A percentile compares a stretch with the other conserved stretches of the same genome.
Evolutionary conservation across 139 green algal genomes (phyloP).

Genomic region (Micractinium conductrix): DNA sequence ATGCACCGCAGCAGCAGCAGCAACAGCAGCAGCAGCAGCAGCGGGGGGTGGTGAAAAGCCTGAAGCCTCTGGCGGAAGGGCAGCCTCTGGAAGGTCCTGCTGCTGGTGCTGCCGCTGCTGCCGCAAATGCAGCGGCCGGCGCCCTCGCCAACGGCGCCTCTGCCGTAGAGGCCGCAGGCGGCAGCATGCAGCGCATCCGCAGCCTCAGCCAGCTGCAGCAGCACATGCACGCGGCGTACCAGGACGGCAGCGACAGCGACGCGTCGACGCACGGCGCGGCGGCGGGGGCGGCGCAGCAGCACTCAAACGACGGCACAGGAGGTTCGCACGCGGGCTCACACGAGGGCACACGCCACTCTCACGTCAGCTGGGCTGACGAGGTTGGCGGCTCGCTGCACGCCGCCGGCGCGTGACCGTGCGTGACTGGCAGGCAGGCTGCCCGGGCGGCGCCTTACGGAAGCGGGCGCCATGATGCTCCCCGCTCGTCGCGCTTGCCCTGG

Average conservation of each 20-base stretch:
- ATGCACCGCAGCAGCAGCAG: not conserved
- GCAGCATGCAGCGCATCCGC: constrained; percentile 2
- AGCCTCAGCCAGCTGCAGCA: constrained; percentile 6
- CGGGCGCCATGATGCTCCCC: not conserved
- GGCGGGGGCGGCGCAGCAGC: too few species aligned
- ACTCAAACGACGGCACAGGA: too few species aligned
- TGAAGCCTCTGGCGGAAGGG: not conserved
- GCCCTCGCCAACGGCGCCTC: not conserved
- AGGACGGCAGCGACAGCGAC: not conserved
- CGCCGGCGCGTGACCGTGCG: not conserved
- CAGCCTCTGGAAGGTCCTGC: not conserved
- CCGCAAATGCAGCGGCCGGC: not conserved
- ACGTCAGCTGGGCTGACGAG: constrained; percentile 9
- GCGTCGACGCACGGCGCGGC: too few species aligned
- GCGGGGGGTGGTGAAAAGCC: not conserved
- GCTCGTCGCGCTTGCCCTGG: not conserved
- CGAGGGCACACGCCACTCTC: constrained; percentile 12
- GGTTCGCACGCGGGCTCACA: too few species aligned
- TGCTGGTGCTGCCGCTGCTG: not conserved
- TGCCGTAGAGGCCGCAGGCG: not conserved
- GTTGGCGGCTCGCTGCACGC: not conserved
- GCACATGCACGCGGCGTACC: not conserved
- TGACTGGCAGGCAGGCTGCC: too few species aligned
- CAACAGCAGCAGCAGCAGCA: not conserved
- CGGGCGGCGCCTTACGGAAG: too few species aligned